Evolutionary conservation across 148 eudicot genomes (phyloP).

Genomic region (Fagopyrum homotropicum): DNA sequence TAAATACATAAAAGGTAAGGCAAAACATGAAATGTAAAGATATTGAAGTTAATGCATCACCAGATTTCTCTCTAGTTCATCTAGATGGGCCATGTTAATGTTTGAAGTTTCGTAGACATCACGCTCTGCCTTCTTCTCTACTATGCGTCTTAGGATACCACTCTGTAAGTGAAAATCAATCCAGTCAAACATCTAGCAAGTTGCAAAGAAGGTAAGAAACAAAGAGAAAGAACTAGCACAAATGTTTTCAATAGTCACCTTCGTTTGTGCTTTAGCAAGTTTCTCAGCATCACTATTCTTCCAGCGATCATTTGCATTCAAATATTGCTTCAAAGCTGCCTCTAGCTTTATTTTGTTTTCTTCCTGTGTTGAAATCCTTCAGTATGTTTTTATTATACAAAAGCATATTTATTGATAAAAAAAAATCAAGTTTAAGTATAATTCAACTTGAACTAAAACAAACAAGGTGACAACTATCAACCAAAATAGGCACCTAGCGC

Average conservation of each 20-base stretch:
- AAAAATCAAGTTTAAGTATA: background rate
- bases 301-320: constrained; percentile 47
- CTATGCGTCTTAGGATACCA: constrained; percentile 35
- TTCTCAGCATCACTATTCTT: constrained; percentile 55
- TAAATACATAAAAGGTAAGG: background rate
- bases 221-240: background rate
- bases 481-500: background rate
- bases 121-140: constrained; percentile 52
- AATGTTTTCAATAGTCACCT: constrained; percentile 35
- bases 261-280: constrained; percentile 45
- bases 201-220: background rate
- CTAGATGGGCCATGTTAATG: constrained; percentile 41
- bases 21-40: background rate
- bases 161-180: constrained; percentile 29
- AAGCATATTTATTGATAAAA: background rate
- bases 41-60: constrained; percentile 25
- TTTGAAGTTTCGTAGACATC: constrained; percentile 46
- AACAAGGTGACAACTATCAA: background rate
- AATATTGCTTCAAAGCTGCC: constrained; percentile 37
- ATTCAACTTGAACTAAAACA: background rate
- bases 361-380: constrained; percentile 32
- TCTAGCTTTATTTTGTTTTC: constrained; percentile 36
- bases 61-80: constrained; percentile 62
- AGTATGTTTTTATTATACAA: background rate
- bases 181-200: constrained; percentile 9